These are phyloP conservation scores for Vitis amurensis DNA, from an alignment of 164 flowering plant genomes.

Conservation along the genomic window DNA sequence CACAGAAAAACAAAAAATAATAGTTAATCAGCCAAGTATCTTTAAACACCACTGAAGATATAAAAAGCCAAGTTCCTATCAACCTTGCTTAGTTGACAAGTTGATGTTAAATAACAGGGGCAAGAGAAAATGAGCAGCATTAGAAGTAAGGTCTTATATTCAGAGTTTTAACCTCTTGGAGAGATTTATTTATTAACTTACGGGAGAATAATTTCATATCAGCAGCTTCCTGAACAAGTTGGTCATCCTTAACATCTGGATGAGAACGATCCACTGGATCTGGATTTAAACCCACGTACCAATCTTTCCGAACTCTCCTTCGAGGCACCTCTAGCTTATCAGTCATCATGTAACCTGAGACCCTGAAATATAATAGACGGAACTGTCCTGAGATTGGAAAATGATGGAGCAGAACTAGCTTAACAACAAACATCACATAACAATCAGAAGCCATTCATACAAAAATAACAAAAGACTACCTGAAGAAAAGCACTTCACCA, in stretches of 20 bases:
- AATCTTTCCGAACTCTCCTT: slow-evolving; percentile 76
- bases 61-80: not conserved
- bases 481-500: slow-evolving; percentile 96
- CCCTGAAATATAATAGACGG: slow-evolving; percentile 45
- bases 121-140: not conserved
- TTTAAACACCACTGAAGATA: not conserved
- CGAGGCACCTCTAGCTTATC: slow-evolving; percentile 86
- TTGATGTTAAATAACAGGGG: not conserved
- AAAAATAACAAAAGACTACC: slow-evolving; percentile 40
- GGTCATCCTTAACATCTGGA: slow-evolving; percentile 92
- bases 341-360: slow-evolving; percentile 89
- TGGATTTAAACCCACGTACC: slow-evolving; percentile 77
- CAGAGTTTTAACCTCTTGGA: not conserved
- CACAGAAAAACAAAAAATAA: not conserved
- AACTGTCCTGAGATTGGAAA: not conserved
- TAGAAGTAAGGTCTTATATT: not conserved
- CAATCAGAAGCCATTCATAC: not conserved
- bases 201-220: slow-evolving; percentile 34
- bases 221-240: slow-evolving; percentile 59
- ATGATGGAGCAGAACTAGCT: not conserved
- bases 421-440: not conserved
- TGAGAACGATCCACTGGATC: slow-evolving; percentile 91
- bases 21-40: not conserved
- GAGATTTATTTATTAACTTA: slow-evolving; percentile 20
- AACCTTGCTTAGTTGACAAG: not conserved